These are phyloP conservation scores for Smithsoniella earleae DNA, from an alignment of 163 green algal genomes.

Conservation along the genomic window DNA sequence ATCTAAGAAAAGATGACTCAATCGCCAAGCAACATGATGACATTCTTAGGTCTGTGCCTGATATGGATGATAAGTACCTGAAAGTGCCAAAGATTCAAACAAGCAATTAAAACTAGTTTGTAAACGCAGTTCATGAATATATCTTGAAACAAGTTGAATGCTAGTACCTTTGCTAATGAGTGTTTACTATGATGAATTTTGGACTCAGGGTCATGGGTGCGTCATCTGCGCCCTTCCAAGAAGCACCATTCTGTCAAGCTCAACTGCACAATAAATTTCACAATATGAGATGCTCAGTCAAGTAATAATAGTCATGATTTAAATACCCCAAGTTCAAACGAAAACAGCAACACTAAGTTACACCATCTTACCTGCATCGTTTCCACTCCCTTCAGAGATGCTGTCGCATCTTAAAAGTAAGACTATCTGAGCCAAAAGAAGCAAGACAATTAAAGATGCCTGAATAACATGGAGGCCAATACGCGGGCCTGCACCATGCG, in stretches of 20 bases:
- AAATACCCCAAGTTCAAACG: not conserved
- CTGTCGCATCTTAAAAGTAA: not conserved
- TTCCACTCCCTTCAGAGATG: not conserved
- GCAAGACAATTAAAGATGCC: not conserved
- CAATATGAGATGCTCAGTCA: not conserved
- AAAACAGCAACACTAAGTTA: not conserved
- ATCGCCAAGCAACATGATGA: not conserved
- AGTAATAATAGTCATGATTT: not conserved
- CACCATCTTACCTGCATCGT: slow-evolving; percentile 30
- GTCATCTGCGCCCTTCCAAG: not conserved
- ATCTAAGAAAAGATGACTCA: not conserved
- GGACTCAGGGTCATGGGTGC: not conserved
- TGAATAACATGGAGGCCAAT: not conserved
- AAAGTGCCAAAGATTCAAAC: slow-evolving; percentile 16
- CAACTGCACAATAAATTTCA: too few relatives aligned
- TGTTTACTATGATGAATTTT: not conserved
- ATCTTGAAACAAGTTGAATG: not conserved
- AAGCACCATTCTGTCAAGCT: not conserved
- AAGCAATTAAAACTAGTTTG: not conserved
- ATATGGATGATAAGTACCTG: not conserved
- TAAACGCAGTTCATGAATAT: not conserved
- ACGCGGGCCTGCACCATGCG: not conserved
- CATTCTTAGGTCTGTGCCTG: not conserved
- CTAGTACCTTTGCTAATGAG: not conserved
- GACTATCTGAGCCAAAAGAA: not conserved